Percentiles rank a stretch among this genome's conserved stretches.
phyloP scores from a whole-genome alignment of 352 stramenopile genomes.

The Phytophthora syringae region DNA sequence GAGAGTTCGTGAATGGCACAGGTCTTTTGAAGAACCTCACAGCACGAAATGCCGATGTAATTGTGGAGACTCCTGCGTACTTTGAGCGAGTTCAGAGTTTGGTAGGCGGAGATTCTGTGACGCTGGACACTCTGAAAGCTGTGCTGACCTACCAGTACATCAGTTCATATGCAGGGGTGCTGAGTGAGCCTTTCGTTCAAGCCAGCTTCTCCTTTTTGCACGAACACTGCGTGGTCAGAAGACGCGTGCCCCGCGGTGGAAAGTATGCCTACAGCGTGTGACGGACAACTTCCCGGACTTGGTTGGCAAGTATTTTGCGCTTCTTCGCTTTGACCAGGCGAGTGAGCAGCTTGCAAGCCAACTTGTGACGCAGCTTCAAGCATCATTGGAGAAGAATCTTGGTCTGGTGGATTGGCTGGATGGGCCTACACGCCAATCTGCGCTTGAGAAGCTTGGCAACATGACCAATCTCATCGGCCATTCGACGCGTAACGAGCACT shows the following conservation, averaged over 20 bases:
- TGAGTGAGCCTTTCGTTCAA: slow-evolving; percentile 85
- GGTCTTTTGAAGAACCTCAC: slow-evolving; percentile 35
- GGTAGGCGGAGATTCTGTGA: slow-evolving; percentile 36
- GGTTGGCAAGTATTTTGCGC: slow-evolving; percentile 92
- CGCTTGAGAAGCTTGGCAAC: slow-evolving; percentile 89
- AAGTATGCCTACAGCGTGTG: slow-evolving; percentile 81
- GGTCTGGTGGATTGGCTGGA: slow-evolving; percentile 92
- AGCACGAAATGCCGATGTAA: slow-evolving; percentile 48
- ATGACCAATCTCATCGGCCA: slow-evolving; percentile 80
- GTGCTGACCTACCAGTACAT: slow-evolving; percentile 69
- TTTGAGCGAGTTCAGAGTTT: slow-evolving; percentile 64
- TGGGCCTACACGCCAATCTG: slow-evolving; percentile 72
- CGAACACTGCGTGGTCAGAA: slow-evolving; percentile 81
- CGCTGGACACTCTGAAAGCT: slow-evolving; percentile 55
- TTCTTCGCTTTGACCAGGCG: slow-evolving; percentile 87
- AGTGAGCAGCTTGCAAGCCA: slow-evolving; percentile 82
- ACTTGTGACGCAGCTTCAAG: slow-evolving; percentile 89
- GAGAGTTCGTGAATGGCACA: slow-evolving; percentile 58
- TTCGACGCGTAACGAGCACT: slow-evolving; percentile 48
- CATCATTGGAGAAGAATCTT: slow-evolving; percentile 78
- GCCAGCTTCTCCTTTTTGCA: slow-evolving; percentile 92
- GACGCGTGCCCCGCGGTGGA: slow-evolving; percentile 89
- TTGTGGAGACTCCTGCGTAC: slow-evolving; percentile 66
- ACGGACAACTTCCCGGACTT: slow-evolving; percentile 58
- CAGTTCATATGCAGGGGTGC: slow-evolving; percentile 33